Base-by-base conservation (phyloP, 1,284 basidiomycete genomes). In the Boletus sp. region DNA sequence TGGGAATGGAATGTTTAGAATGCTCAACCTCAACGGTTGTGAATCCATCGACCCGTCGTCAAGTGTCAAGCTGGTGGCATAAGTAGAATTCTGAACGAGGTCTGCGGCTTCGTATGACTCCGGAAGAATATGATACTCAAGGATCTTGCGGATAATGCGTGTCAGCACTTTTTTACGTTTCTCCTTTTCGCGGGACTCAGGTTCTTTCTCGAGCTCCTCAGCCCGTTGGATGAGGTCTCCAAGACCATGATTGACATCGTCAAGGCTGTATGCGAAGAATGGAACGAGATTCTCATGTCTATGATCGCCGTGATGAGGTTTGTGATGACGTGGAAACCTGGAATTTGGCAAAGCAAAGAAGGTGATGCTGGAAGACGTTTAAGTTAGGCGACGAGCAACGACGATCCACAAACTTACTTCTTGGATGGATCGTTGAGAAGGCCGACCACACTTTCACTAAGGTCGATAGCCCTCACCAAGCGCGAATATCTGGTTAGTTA, bases 51-150 rank as follows among this genome's bases (percentile, higher is more conserved):
- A 73, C 8, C 78, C 76, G 51, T 78, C 72, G 8, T 69, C 62
- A 17, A 81, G 70, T 25, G 70, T 69, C 38, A 88, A 70, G 35
- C 73, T 71, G 3, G 84, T 84, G 5, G 77, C 72, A 45, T 77
- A 73, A 0, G 84, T 85, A 10, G 73, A 73, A 66, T 87, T 86
- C 55, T 72, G 69, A 5, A 73, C 72, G 16, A 88, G 72, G 16
- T 72, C 65, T 25, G 56, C 54, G 1, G 66, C 61, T 37, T 69
- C 65, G 42, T 76, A 67, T 5, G 68, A 67, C 25, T 70, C 62
- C 12, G 78, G 76, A 12, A 88, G 67, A 41, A 80, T 75, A 59
- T 88, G 82, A 65, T 88, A 88, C 29, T 74, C 70, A 6, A 85
- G 65, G 14, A 84, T 71, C 35, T 76, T 75, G 30, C 73, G 74